Evolutionary conservation across 1,139 yeast species (phyloP).

Genomic region (Kurtzmaniella natalensis): DNA sequence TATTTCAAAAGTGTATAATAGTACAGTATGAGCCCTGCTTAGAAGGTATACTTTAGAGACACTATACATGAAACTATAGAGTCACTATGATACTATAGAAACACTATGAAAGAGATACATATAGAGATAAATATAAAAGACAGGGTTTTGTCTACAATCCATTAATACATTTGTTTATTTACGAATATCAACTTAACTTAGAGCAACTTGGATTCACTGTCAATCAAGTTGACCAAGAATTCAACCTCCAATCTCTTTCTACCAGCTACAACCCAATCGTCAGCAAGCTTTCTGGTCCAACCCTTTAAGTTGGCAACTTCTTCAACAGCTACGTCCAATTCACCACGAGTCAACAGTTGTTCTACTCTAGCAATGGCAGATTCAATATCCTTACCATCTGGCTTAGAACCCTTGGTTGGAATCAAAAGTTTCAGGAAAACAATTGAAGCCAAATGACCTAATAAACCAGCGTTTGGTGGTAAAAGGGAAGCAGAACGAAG

Average conservation of each 20-base stretch:
- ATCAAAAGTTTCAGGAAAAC: conserved; percentile 73
- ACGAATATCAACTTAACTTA: too few species aligned
- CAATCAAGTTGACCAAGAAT: conserved; percentile 64
- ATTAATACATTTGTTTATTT: too few species aligned
- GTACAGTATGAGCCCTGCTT: too few species aligned
- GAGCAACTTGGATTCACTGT: conserved; percentile 49
- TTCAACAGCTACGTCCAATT: conserved; percentile 84
- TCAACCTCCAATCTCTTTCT: conserved; percentile 87
- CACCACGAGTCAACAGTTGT: conserved; percentile 68
- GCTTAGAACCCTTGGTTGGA: conserved; percentile 52
- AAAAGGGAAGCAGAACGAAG: conserved; percentile 82
- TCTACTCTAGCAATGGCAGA: conserved; percentile 85
- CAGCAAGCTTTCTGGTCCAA: conserved; percentile 86
- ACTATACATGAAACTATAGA: too few species aligned
- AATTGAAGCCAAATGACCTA: conserved; percentile 83
- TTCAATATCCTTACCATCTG: conserved; percentile 80
- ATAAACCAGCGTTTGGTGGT: conserved; percentile 93
- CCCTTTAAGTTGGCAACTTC: conserved; percentile 90
- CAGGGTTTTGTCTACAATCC: too few species aligned
- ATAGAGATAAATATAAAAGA: too few species aligned
- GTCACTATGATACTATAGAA: too few species aligned
- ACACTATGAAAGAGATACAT: too few species aligned
- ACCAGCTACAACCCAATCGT: conserved; percentile 87
- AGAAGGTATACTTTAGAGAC: too few species aligned
- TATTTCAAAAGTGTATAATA: too few species aligned